phyloP scores from a whole-genome alignment of 768 basidiomycete species.

The Candolleomyces aberdarensis region DNA sequence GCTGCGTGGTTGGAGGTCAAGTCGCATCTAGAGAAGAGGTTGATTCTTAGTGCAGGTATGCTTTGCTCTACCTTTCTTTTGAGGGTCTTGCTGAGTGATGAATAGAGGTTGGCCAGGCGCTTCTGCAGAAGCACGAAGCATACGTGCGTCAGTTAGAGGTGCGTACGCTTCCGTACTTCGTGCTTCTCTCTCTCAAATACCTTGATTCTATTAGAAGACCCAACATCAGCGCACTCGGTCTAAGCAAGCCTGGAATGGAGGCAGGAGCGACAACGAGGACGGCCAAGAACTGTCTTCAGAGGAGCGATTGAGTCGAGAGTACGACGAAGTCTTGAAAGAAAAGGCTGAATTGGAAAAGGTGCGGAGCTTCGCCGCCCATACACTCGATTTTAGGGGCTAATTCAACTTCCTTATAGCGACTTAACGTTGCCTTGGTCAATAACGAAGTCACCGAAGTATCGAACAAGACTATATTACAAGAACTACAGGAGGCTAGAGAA shows the following conservation, averaged over 20 bases:
- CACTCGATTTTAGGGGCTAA: background rate
- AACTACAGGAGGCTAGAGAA: constrained; percentile 70
- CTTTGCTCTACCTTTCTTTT: constrained; percentile 11
- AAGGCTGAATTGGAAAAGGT: constrained; percentile 64
- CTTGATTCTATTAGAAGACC: constrained; percentile 16
- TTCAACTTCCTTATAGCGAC: constrained; percentile 42
- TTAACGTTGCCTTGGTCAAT: constrained; percentile 76
- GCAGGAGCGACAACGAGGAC: constrained; percentile 16
- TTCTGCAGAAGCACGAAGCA: constrained; percentile 83
- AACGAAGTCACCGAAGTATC: constrained; percentile 80
- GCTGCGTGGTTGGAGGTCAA: constrained; percentile 63
- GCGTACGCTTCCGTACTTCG: background rate
- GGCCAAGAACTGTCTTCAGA: constrained; percentile 22
- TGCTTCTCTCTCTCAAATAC: background rate
- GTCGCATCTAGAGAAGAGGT: constrained; percentile 67
- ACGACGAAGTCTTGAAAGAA: constrained; percentile 46
- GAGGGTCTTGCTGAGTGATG: background rate
- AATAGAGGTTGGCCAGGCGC: constrained; percentile 85
- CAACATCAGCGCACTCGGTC: constrained; percentile 17
- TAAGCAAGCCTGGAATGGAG: constrained; percentile 10
- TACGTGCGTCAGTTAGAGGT: constrained; percentile 76
- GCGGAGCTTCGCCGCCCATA: background rate
- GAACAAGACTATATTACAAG: constrained; percentile 67
- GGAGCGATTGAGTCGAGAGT: constrained; percentile 28
- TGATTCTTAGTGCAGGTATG: constrained; percentile 86